Conservation (phyloP, 345 rosid genomes). For the Raphanus sativus region DNA sequence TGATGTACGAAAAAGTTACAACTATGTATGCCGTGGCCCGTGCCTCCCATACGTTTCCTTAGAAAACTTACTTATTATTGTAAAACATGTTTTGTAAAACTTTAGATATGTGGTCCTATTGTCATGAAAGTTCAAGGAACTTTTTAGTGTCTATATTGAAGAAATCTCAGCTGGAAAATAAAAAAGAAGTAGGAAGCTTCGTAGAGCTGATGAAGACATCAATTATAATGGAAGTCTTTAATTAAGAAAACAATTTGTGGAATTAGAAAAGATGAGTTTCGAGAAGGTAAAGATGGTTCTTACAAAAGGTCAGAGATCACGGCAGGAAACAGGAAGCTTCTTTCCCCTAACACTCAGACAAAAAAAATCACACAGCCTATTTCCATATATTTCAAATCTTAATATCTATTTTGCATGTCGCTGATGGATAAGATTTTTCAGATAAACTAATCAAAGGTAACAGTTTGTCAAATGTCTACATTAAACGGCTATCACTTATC, state of each 20-base stretch:
- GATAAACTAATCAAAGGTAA: not conserved
- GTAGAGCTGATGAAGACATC: not conserved
- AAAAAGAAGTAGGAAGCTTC: conserved; percentile 21
- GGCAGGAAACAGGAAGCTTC: conserved; percentile 18
- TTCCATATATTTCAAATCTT: not conserved
- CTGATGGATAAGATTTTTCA: not conserved
- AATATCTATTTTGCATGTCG: not conserved
- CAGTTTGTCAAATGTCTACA: not conserved
- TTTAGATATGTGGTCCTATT: not conserved
- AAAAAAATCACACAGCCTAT: not conserved
- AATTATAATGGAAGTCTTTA: not conserved
- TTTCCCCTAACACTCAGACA: conserved; percentile 2
- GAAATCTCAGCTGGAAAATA: not conserved
- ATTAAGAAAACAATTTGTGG: not conserved
- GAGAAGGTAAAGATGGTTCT: conserved; percentile 1
- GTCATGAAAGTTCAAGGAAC: not conserved
- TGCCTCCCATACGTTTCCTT: not conserved
- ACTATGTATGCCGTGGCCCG: not conserved
- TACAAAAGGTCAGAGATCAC: conserved; percentile 15
- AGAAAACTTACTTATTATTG: not conserved
- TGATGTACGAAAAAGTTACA: not conserved
- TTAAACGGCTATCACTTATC: not conserved
- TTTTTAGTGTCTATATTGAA: not conserved
- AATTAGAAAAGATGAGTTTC: not conserved
- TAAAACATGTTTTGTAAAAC: not conserved